phyloP scores from a whole-genome alignment of 2,329 filamentous ascomycete genomes.

The Xylariaceae sp. region DNA sequence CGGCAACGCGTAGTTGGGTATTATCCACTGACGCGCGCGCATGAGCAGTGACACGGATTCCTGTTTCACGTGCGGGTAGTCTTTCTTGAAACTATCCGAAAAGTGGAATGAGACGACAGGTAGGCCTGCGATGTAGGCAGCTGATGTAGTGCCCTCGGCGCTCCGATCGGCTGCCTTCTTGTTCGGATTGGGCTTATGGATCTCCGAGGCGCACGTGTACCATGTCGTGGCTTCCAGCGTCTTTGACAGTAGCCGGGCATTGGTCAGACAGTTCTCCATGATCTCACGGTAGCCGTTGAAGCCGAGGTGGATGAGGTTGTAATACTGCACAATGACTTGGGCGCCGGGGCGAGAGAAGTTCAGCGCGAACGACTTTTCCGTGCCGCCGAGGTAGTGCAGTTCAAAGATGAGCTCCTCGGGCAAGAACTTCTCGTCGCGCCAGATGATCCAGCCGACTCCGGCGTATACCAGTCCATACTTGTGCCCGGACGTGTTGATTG shows the following conservation, averaged over 20 bases:
- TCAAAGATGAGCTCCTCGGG: constrained; percentile 66
- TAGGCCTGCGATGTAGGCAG: constrained; percentile 58
- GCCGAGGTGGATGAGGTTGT: constrained; percentile 66
- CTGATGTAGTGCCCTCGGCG: constrained; percentile 44
- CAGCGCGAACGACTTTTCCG: constrained; percentile 63
- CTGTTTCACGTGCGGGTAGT: constrained; percentile 60
- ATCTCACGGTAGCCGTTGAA: constrained; percentile 58
- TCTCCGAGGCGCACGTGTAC: constrained; percentile 60
- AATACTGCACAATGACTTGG: constrained; percentile 67
- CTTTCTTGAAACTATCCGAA: constrained; percentile 53
- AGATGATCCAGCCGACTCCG: constrained; percentile 66
- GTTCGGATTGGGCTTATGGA: constrained; percentile 50
- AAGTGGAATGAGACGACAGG: constrained; percentile 65
- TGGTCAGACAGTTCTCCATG: constrained; percentile 62
- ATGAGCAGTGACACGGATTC: constrained; percentile 57
- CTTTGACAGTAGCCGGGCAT: constrained; percentile 59
- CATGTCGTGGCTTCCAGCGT: constrained; percentile 60
- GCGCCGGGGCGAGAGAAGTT: constrained; percentile 68
- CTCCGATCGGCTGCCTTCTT: constrained; percentile 37
- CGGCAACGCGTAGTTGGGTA: constrained; percentile 64
- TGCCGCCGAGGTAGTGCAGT: constrained; percentile 65
- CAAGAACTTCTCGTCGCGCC: constrained; percentile 59
- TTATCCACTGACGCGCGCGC: constrained; percentile 63
- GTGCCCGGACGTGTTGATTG: constrained; percentile 60
- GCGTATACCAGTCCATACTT: constrained; percentile 56